Conservation (phyloP, 2,329 filamentous ascomycete genomes). For the Pseudodiploospora longispora region DNA sequence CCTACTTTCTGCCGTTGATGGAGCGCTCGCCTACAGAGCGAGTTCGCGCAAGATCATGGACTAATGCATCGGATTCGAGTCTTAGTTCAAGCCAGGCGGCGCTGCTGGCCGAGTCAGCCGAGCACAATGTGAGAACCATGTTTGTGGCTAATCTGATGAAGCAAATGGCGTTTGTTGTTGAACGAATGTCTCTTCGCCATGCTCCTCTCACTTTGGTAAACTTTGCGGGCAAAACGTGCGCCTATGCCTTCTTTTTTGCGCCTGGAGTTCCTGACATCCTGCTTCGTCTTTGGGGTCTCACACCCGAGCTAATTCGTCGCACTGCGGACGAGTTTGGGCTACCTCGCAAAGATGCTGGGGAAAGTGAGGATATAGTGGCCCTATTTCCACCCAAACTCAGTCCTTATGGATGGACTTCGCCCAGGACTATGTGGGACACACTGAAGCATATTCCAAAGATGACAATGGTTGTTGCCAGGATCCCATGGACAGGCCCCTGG, state of each 20-base stretch:
- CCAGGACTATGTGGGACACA: conserved; percentile 39
- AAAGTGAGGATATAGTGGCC: conserved; percentile 57
- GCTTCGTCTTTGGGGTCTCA: conserved; percentile 70
- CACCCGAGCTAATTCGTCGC: conserved; percentile 60
- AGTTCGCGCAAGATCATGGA: conserved; percentile 37
- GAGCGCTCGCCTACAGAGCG: conserved; percentile 44
- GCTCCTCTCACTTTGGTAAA: conserved; percentile 60
- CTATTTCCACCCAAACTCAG: conserved; percentile 62
- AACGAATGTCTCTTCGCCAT: conserved; percentile 76
- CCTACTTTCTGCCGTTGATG: conserved; percentile 54
- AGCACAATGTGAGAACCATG: conserved; percentile 83
- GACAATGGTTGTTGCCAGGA: conserved; percentile 59
- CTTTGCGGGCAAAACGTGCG: conserved; percentile 84
- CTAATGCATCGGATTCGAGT: conserved; percentile 49
- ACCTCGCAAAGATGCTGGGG: conserved; percentile 43
- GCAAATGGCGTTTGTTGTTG: conserved; percentile 80
- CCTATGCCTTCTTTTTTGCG: conserved; percentile 90
- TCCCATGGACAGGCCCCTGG: conserved; percentile 85
- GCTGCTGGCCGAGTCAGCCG: conserved; percentile 57
- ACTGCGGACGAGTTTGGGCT: conserved; percentile 62
- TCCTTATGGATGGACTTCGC: conserved; percentile 48
- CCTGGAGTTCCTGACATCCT: conserved; percentile 79
- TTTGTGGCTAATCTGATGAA: conserved; percentile 74
- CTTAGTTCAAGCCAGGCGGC: conserved; percentile 57
- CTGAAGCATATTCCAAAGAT: conserved; percentile 58